Base-by-base conservation (phyloP, 257 asterid genomes). In the Solanum commersonii region DNA sequence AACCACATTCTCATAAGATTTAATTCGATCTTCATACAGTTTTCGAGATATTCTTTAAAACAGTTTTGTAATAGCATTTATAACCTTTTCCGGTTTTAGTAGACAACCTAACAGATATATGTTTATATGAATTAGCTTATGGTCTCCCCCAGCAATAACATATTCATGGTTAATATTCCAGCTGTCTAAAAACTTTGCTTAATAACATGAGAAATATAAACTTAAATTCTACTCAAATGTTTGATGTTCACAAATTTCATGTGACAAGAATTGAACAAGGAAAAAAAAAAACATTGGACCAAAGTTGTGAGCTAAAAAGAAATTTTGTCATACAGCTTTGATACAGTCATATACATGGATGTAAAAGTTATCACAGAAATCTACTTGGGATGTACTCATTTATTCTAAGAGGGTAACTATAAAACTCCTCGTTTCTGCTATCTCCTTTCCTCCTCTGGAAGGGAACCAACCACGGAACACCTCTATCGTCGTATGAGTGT, bases 371-470 rank as follows among this genome's bases (percentile, higher is more conserved):
- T 94, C 93, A 91, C 78, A 93, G 95, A 90, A 95, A 96, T 74
- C 99, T 92, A 16, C 98, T 87, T 1, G 98, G 99, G 63, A 96
- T 95, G 68, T 93, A 94, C 91, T 94, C 98, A 15, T 87, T 92
- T 29, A 96, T 91, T 84, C 98, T 92, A 6, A 94, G 91, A 85
- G 99, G 99, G 65, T 92, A 97, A 89, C 92, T 94, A 92, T 97
- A 97, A 65, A 96, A 97, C 90, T 97, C 99, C 27, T 95, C 98
- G 67, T 94, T 97, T 87, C 99, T 92, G 89, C 95, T 87, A 83
- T 97, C 99, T 60, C 99, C 99, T 60, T 94, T 93, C 88, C 94
- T 88, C 33, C 87, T 92, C 71, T 96, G 97, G 92, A 97, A 97
- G 0, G 97, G 98, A 22, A 89, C 85, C 52, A 95, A 82, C 99